These are phyloP conservation scores for bread wheat (Triticum aestivum) DNA, from an alignment of 176 grass and related monocot genomes.

Conservation along the genomic window IWGSC_CS_RefSeq_v2.1 NC_057797.1:526585826-526586325, in stretches of 20 bases:
- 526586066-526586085: slow-evolving; percentile 23
- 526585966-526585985: neutral
- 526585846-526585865: neutral
- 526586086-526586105: neutral
- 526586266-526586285: slow-evolving; percentile 11
- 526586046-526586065: neutral
- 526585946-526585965: neutral
- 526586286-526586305: neutral
- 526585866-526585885: neutral
- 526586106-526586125: slow-evolving; percentile 12
- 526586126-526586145: slow-evolving; percentile 64
- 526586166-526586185: slow-evolving; percentile 59
- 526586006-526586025: neutral
- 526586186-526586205: slow-evolving; percentile 50
- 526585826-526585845: neutral
- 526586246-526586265: neutral
- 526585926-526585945: neutral
- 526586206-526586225: slow-evolving; percentile 30
- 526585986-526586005: slow-evolving; percentile 10
- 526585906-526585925: neutral
- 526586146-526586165: slow-evolving; percentile 53
- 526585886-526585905: neutral
- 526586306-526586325: neutral
- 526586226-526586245: slow-evolving; percentile 39
- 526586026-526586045: neutral